phyloP scores from a whole-genome alignment of 1,139 yeast species.

The Debaryomycetaceae sp. region DNA sequence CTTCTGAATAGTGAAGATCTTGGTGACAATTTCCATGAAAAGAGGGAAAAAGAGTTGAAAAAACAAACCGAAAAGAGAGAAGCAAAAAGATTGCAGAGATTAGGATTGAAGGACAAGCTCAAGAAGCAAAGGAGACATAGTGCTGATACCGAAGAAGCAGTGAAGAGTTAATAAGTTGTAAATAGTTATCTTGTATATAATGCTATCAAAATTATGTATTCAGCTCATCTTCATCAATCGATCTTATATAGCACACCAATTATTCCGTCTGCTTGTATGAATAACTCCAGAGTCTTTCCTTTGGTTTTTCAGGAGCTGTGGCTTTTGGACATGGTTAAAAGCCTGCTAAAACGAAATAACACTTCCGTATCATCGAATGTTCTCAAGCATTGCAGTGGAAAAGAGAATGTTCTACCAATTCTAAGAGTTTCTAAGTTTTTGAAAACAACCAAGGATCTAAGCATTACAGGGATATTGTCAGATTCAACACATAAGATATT shows the following conservation, averaged over 20 bases:
- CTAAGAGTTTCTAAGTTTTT: slow-evolving; percentile 27
- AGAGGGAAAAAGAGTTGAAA: slow-evolving; percentile 20
- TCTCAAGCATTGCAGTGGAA: slow-evolving; percentile 16
- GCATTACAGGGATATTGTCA: slow-evolving; percentile 27
- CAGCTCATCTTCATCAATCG: too few species aligned
- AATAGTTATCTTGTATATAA: slow-evolving; percentile 1
- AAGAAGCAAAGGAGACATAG: slow-evolving; percentile 16
- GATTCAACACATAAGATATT: slow-evolving; percentile 31
- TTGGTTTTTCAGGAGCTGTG: slow-evolving; percentile 22
- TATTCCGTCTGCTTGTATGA: not conserved
- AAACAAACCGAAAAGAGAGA: slow-evolving; percentile 32
- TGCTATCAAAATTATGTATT: too few species aligned
- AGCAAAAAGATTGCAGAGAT: slow-evolving; percentile 31
- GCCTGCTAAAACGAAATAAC: slow-evolving; percentile 5
- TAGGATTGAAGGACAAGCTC: slow-evolving; percentile 12
- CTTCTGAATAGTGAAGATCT: slow-evolving; percentile 14
- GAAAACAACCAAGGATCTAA: slow-evolving; percentile 16
- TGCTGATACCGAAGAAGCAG: slow-evolving; percentile 10
- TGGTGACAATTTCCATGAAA: slow-evolving; percentile 16
- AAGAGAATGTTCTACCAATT: slow-evolving; percentile 19
- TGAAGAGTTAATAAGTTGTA: slow-evolving; percentile 2
- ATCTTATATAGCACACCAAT: too few species aligned
- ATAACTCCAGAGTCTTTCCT: slow-evolving; percentile 9
- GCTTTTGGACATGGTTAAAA: slow-evolving; percentile 15
- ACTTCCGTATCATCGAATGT: slow-evolving; percentile 13